These are phyloP conservation scores for Porcisia deanei DNA, from an alignment of 208 protist species.

Conservation along the genomic window DNA sequence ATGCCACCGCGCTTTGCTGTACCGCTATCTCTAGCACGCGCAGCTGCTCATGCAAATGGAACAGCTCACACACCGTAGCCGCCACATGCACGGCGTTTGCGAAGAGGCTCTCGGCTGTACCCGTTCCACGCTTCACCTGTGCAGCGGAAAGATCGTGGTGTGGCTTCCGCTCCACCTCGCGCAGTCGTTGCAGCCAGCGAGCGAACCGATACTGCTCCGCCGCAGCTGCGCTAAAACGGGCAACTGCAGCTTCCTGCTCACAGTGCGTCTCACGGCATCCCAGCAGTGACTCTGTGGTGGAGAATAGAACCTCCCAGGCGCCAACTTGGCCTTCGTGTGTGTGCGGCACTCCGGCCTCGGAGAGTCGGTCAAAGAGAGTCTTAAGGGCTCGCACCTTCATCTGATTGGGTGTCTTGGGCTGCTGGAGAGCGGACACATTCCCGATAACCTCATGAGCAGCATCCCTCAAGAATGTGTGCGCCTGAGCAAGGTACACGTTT, in stretches of 20 bases:
- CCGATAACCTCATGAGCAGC: conserved; percentile 64
- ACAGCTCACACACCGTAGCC: conserved; percentile 37
- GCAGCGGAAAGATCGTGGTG: conserved; percentile 87
- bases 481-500: conserved; percentile 27
- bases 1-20: conserved; percentile 22
- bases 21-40: conserved; percentile 37
- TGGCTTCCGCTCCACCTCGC: conserved; percentile 73
- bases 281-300: conserved; percentile 60
- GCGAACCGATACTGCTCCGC: conserved; percentile 70
- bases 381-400: conserved; percentile 89
- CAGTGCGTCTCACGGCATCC: conserved; percentile 46
- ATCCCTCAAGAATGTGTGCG: conserved; percentile 51
- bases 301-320: conserved; percentile 74
- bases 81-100: conserved; percentile 39
- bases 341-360: conserved; percentile 78
- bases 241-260: conserved; percentile 22
- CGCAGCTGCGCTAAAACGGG: conserved; percentile 37
- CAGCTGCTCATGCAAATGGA: conserved; percentile 46
- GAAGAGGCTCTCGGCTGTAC: conserved; percentile 76
- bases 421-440: conserved; percentile 78
- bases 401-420: conserved; percentile 75
- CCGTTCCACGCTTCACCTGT: conserved; percentile 75
- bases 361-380: conserved; percentile 75
- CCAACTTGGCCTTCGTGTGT: conserved; percentile 66
- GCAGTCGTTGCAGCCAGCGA: conserved; percentile 87